Percentiles rank a stretch among this genome's conserved stretches.
phyloP scores from a whole-genome alignment of 1,139 yeast species.

The Eremothecium sinecaudum region DNA sequence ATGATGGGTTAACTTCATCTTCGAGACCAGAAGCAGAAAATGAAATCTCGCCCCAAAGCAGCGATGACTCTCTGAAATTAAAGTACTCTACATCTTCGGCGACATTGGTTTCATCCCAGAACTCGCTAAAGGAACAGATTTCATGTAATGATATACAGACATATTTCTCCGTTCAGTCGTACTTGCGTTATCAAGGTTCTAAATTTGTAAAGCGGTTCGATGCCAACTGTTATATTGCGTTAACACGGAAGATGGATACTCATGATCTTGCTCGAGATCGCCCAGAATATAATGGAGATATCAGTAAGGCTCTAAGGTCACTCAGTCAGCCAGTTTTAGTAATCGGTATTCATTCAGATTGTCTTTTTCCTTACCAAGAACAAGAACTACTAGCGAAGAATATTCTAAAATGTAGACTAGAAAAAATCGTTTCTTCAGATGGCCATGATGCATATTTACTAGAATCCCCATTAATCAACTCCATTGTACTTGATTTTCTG shows the following conservation, averaged over 20 bases:
- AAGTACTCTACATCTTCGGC: constrained; percentile 16
- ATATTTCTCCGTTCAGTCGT: constrained; percentile 89
- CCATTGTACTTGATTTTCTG: constrained; percentile 59
- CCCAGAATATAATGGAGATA: constrained; percentile 33
- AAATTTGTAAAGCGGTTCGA: constrained; percentile 86
- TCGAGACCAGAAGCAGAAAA: constrained; percentile 7
- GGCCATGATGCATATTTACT: constrained; percentile 95
- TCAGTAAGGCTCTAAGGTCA: constrained; percentile 44
- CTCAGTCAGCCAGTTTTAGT: constrained; percentile 68
- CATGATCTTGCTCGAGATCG: constrained; percentile 87
- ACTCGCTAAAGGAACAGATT: constrained; percentile 20
- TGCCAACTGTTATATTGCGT: constrained; percentile 91
- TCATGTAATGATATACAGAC: constrained; percentile 50
- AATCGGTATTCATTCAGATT: constrained; percentile 87
- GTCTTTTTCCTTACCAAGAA: constrained; percentile 83
- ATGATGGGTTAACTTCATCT: constrained; percentile 46
- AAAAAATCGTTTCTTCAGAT: constrained; percentile 81
- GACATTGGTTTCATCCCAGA: constrained; percentile 17
- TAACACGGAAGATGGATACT: constrained; percentile 86
- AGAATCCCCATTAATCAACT: constrained; percentile 77
- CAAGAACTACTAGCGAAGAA: constrained; percentile 73
- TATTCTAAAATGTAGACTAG: constrained; percentile 60
- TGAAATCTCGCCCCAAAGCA: constrained; percentile 12
- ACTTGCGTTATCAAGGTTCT: constrained; percentile 84
- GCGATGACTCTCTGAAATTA: constrained; percentile 1